Evolutionary conservation across 305 asterid genomes (phyloP), one percentile per base, ranked within the genome.

Genomic region (Fraxinus sp.): DNA sequence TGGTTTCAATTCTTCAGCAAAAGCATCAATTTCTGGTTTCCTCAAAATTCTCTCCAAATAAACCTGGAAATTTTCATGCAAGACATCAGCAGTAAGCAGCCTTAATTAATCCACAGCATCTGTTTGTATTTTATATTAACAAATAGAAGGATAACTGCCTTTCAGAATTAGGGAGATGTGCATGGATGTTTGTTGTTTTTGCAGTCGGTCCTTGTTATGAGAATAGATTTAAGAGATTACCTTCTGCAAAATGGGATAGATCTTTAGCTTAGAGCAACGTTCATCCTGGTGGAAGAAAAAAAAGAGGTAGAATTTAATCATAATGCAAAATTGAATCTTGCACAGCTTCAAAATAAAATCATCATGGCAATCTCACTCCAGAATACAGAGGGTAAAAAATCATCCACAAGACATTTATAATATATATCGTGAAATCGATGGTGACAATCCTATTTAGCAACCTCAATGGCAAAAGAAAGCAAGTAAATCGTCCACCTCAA

Each of bases 171-270:
- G 74, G 71, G 32, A 76, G 9, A 78, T 36, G 72, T 44, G 70
- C 3, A 84, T 33, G 16, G 20, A 75, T 18, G 68, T 14, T 46
- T 75, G 37, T 20, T 64, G 33, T 52, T 4, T 66, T 36, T 76
- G 66, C 35, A 39, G 37, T 28, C 30, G 37, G 39, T 70, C 41
- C 78, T 78, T 39, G 59, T 28, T 70, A 36, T 66, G 84, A 66
- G 44, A 76, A 75, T 84, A 78, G 78, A 64, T 35, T 2, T 33
- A 66, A 78, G 75, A 85, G 73, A 80, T 83, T 89, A 96, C 99
- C 99, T 96, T 96, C 90, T 96, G 98, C 91, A 94, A 90, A 88
- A 96, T 93, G 44, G 98, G 99, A 83, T 92, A 94, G 76, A 96
- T 91, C 86, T 93, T 96, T 70, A 96, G 90, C 91, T 94, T 96